Evolutionary conservation across 1,284 basidiomycete genomes (phyloP), one percentile per base, ranked within the genome.

Genomic region (Ustilago trichophora): DNA sequence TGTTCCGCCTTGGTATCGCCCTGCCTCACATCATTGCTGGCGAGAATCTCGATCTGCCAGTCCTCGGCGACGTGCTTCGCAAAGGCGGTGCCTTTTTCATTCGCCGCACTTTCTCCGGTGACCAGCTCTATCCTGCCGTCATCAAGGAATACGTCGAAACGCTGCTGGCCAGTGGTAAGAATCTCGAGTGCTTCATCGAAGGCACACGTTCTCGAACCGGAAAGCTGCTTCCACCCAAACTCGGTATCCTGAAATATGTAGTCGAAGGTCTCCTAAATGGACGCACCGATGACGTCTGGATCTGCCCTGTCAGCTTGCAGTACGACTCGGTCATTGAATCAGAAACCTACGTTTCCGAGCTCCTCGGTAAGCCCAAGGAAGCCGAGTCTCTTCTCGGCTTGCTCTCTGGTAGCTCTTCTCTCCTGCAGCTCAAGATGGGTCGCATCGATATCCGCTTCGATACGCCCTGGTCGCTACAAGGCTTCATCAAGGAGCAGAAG

Each of bases 241-340:
- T 83, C 27, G 82, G 82, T 7, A 81, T 83, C 32, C 77, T 83
- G 51, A 83, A 82, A 45, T 82, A 83, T 49, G 75, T 82, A 13
- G 69, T 83, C 51, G 80, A 81, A 15, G 81, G 75, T n/a, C 40
- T 77, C 25, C 62, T 77, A 27, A 57, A 69, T 13, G 75, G 77
- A 2, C 66, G 80, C 16, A 80, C 76, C 0, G 72, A 76, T 8
- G 82, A 83, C 40, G 77, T 82, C 6, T 81, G 75, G 69, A 72
- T 83, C 45, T 82, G 80, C 51, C 82, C 82, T 1, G 77, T 83
- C 50, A 78, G 74, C 31, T 59, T 83, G 13, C 82, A 83, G 49
- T 83, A 83, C 64, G 82, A 83, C 66, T 77, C 76, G 44, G 81
- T 83, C 22, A 82, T 83, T 41, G 82, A 83, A 52, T 76, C 77